Evolutionary conservation across 768 basidiomycete genomes (phyloP), one percentile per base, ranked within the genome.

Genomic region (Neoboletus subvelutipes): DNA sequence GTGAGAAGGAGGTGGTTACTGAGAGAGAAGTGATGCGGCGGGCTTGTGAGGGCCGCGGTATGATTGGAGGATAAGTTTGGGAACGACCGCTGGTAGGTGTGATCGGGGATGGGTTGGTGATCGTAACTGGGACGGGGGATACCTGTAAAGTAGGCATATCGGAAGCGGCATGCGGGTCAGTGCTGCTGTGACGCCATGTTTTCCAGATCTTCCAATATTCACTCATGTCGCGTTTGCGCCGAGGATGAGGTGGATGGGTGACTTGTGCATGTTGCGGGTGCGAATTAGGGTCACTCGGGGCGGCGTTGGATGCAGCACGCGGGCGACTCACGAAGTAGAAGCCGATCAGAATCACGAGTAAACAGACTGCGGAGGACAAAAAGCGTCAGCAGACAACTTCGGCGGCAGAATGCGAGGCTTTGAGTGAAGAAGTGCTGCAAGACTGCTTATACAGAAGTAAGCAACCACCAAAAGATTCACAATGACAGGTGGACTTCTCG

Each of bases 311-410:
- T 34, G 48, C 52, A 6, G 26, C 55, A 45, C 50, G 62, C 29
- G 40, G 54, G 41, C 60, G 63, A 45, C 62, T 62, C 50, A 71
- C 70, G 50, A 64, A 40, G 52, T 59, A 69, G 61, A 71, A 71
- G 20, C 70, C 71, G 24, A 61, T 46, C 50, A 71, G 40, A 29
- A 71, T 61, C 15, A 61, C 37, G 26, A 63, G 24, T 18, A 71
- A 58, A 40, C 67, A 68, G 12, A 61, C 70, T 71, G 50, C 20
- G 17, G 18, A 18, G 37, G 29, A 37, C 22, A n/a, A 56, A 22
- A 37, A 11, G 37, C 2, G 36, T 68, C 42, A 69, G 67, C n/a
- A 57, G 37, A 52, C 20, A 17, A 20, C 20, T 28, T 29, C 9
- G 12, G 11, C 26, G 45, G 20, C 15, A 33, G 28, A 49, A 56